Conservation (phyloP, 768 basidiomycete genomes). For the Trametes maxima region DNA sequence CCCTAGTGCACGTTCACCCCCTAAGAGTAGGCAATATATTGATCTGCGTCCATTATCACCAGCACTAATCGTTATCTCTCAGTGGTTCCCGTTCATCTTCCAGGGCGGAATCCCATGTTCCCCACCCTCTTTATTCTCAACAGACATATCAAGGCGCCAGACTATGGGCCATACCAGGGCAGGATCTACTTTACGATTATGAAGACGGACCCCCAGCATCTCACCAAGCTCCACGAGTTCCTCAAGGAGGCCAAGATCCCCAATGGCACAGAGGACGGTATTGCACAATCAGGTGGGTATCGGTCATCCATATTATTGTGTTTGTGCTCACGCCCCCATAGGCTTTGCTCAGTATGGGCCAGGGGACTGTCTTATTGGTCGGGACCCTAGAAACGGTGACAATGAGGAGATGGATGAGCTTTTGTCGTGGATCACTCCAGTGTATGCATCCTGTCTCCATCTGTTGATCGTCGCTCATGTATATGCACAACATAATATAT, state of each 20-base stretch:
- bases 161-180: not conserved
- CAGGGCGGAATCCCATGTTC: not conserved
- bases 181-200: not conserved
- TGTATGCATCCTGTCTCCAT: not conserved
- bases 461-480: not conserved
- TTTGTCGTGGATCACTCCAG: not conserved
- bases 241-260: not conserved
- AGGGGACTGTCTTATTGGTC: not conserved
- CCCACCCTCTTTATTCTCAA: not conserved
- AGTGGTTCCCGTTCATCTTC: too few relatives aligned
- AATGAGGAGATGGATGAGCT: not conserved
- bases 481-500: too few relatives aligned
- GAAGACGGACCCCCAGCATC: not conserved
- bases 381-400: too few relatives aligned
- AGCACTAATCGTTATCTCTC: too few relatives aligned
- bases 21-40: too few relatives aligned
- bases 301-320: not conserved
- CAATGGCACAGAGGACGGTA: not conserved
- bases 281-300: not conserved
- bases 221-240: not conserved
- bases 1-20: too few relatives aligned
- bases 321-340: not conserved
- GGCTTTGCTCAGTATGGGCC: not conserved
- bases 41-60: too few relatives aligned
- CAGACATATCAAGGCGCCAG: not conserved